Evolutionary conservation across 495 filamentous ascomycete species (phyloP), one percentile per base, ranked within the genome.

Genomic region (Echria macrotheca): DNA sequence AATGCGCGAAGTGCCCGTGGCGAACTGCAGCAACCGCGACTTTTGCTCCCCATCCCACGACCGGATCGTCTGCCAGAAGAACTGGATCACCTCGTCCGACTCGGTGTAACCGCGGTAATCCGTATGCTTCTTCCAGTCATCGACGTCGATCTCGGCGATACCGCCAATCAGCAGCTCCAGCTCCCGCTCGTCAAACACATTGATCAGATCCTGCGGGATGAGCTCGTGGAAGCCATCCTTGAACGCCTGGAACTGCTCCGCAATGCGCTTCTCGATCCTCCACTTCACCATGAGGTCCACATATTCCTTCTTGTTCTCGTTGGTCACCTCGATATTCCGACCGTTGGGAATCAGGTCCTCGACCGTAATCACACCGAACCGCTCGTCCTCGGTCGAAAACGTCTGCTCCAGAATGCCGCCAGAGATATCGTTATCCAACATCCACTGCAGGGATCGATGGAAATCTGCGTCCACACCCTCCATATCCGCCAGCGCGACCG

Each of bases 71-170:
- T 95, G 93, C 93, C 93, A 99, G 80, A 99, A 99, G 72, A 90
- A 91, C 65, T 87, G 83, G 55, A 99, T 94, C 24, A 97, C 94
- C 61, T 96, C 88, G 65, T 97, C 94, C 44, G 80, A 83, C 69
- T 99, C 93, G 31, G 95, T 96, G 73, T 99, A 99, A n/a, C 93
- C 93, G 51, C 93, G 83, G 71, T 99, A 99, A 64, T 99, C 93
- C n/a, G 93, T 99, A 71, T 99, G 93, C 73, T 99, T 99, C 84
- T 99, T 99, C 93, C 93, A 99, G 68, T 99, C 93, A 40, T 97
- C 93, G 15, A 99, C 94, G 60, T 99, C 93, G 57, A 99, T 99
- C 66, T 99, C 93, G 36, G 93, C 94, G 62, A 99, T 99, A 76
- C 93, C 93, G 53, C 93, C 93, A 64, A 99, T 97, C 54, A 99